Base-by-base conservation (phyloP, 2,329 filamentous ascomycete genomes). In the Pyrenochaeta sp. region DNA sequence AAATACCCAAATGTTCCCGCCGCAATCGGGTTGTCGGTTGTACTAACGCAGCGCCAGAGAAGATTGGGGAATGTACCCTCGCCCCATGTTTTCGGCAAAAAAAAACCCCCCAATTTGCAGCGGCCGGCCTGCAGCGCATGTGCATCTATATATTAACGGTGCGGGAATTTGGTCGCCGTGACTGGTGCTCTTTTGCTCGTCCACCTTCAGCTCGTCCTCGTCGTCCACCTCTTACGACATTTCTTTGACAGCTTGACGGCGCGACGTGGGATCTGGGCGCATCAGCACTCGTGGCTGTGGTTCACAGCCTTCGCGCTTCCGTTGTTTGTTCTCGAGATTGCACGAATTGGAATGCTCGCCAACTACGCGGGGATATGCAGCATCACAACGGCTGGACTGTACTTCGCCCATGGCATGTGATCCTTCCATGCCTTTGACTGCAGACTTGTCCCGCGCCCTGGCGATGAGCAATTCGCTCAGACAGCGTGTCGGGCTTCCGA, bases 101-200 rank as follows among this genome's bases (percentile, higher is more conserved):
- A 30, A 51, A 51, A n/a, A n/a, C n/a, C n/a, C n/a, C n/a, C n/a
- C n/a, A n/a, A 51, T 51, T 51, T 51, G 27, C 37, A 37, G 15
- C 39, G 17, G 23, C 32, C 23, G 47, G 15, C 32, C 23, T 20
- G 21, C 30, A 35, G 27, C n/a, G 30, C 18, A 21, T 46, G 9
- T 18, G 33, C 27, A 37, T 21, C 5, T 21, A 39, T 27, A 20
- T 27, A 23, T 14, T 7, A 18, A 14, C n/a, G 36, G 4, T 27
- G 23, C 23, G 23, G 23, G 9, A 27, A 27, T 27, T 27, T 27
- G 23, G 4, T 27, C 23, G 17, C 43, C 18, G 29, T 33, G 35
- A 20, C 31, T 20, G 15, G 36, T 49, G 39, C 39, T 36, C 37
- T 27, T 41, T 42, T n/a, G n/a, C n/a, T n/a, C 4, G 18, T 10